These are phyloP conservation scores for Camillea tinctor DNA, from an alignment of 2,329 filamentous ascomycete species.

Conservation along the genomic window DNA sequence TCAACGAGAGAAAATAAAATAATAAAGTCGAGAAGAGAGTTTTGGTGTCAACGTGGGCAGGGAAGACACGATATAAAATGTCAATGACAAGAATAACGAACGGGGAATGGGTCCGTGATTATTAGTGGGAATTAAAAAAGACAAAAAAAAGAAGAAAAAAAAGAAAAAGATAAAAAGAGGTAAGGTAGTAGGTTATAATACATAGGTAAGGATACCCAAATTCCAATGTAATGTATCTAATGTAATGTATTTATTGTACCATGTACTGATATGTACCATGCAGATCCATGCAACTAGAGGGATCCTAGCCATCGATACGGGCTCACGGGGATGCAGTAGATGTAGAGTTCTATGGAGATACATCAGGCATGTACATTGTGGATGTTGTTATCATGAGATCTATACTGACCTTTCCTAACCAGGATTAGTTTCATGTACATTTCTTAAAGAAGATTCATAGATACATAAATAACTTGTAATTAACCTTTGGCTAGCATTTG, in stretches of 20 bases:
- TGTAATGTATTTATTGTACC: too few species aligned
- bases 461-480: too few species aligned
- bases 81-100: background rate
- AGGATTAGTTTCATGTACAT: background rate
- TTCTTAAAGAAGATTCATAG: too few species aligned
- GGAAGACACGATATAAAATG: slow-evolving; percentile 1
- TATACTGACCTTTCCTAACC: background rate
- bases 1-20: background rate
- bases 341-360: background rate
- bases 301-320: background rate
- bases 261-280: background rate
- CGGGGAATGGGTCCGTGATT: background rate
- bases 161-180: background rate
- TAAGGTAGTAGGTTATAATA: too few species aligned
- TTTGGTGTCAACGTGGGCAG: background rate
- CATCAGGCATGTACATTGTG: background rate
- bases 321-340: background rate
- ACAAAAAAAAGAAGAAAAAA: background rate
- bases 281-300: background rate
- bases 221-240: too few species aligned
- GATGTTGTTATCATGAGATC: background rate
- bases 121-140: background rate
- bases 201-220: background rate
- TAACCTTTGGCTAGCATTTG: too few species aligned
- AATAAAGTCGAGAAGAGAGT: background rate